phyloP scores from a whole-genome alignment of 2,329 filamentous ascomycete genomes.

The Diaporthe australafricana region DNA sequence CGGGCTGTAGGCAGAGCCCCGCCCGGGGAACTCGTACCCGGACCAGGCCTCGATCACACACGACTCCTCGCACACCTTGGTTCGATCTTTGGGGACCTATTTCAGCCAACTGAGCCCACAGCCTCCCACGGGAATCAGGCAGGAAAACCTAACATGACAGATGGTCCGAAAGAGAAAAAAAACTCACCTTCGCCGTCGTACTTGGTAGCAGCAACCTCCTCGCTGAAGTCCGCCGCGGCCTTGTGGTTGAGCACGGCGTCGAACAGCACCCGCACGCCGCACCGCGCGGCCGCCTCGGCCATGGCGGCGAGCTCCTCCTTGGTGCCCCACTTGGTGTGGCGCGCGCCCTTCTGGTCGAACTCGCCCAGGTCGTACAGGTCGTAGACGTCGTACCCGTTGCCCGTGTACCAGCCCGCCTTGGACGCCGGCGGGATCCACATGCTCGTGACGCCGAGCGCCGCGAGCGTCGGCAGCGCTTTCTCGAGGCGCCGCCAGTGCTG shows the following conservation, averaged over 20 bases:
- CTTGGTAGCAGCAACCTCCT: constrained; percentile 69
- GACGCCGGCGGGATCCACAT: constrained; percentile 79
- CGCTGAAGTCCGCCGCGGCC: constrained; percentile 73
- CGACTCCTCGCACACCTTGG: constrained; percentile 62
- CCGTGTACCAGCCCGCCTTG: constrained; percentile 70
- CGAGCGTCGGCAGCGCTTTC: constrained; percentile 63
- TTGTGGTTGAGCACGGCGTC: constrained; percentile 81
- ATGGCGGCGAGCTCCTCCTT: constrained; percentile 70
- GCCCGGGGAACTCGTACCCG: constrained; percentile 73
- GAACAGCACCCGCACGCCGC: constrained; percentile 71
- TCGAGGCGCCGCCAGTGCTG: constrained; percentile 71
- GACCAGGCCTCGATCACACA: constrained; percentile 77
- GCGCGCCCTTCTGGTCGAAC: constrained; percentile 76
- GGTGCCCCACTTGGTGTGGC: constrained; percentile 76
- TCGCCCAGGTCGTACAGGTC: constrained; percentile 79
- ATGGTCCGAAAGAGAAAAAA: neutral
- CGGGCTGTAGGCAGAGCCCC: constrained; percentile 68
- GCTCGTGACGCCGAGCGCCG: constrained; percentile 69
- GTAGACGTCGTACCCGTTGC: constrained; percentile 76
- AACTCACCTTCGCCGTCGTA: constrained; percentile 62
- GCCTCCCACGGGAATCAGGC: neutral
- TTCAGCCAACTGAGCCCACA: constrained; percentile 17
- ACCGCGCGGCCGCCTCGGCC: constrained; percentile 59
- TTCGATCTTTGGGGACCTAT: constrained; percentile 60
- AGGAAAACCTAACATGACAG: too few species aligned